Evolutionary conservation across 768 basidiomycete species (phyloP).

Genomic region (Fistulinella prunicolor): DNA sequence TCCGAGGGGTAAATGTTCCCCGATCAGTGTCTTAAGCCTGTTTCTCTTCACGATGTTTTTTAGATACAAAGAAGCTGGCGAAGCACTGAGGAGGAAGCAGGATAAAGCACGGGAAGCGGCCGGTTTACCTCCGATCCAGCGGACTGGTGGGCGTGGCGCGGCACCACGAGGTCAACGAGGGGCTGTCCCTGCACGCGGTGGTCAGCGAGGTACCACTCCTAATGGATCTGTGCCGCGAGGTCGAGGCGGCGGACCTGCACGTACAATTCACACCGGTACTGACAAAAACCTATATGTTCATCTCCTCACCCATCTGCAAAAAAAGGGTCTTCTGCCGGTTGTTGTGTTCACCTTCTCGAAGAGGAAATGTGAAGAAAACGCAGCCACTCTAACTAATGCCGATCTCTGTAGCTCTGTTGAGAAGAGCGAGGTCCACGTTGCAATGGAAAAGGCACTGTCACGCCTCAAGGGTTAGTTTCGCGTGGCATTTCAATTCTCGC

Average conservation of each 20-base stretch:
- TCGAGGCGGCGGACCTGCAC: conserved; percentile 45
- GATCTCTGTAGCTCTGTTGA: conserved; percentile 88
- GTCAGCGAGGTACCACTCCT: conserved; percentile 48
- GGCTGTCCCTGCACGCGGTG: conserved; percentile 47
- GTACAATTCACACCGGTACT: conserved; percentile 62
- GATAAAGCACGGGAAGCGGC: conserved; percentile 98
- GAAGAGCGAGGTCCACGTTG: conserved; percentile 96
- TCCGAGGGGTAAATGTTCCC: conserved; percentile 59
- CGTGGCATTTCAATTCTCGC: neutral
- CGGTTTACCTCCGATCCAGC: conserved; percentile 82
- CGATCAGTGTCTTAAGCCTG: neutral
- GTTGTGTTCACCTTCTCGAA: conserved; percentile 98
- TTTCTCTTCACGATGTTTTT: conserved; percentile 3
- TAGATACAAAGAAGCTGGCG: conserved; percentile 88
- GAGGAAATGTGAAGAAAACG: conserved; percentile 96
- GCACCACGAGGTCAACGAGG: conserved; percentile 49
- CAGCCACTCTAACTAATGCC: conserved; percentile 78
- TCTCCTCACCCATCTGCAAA: conserved; percentile 80
- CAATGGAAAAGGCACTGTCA: conserved; percentile 87
- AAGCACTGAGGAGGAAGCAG: conserved; percentile 88
- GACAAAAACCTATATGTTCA: conserved; percentile 96
- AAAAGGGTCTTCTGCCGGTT: conserved; percentile 84
- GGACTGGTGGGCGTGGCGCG: conserved; percentile 77
- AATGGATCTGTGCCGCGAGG: conserved; percentile 34
- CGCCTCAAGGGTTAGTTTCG: conserved; percentile 73